These are phyloP conservation scores for Pseudogymnoascus destructans DNA, from an alignment of 2,329 filamentous ascomycete genomes.

Conservation along the genomic window DNA sequence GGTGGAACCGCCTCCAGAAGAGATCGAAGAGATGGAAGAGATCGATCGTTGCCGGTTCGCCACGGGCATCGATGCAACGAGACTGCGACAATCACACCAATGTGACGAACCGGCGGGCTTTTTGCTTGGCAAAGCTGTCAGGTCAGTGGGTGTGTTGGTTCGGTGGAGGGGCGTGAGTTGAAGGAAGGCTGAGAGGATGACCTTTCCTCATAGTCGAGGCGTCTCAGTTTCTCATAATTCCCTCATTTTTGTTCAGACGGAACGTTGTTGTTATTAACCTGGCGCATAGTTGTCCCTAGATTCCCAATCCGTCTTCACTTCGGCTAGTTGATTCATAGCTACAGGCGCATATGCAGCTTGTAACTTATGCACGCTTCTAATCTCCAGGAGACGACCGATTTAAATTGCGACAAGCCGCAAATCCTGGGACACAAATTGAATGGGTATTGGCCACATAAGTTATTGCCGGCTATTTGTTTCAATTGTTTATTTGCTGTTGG, in stretches of 20 bases:
- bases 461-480: constrained; percentile 8
- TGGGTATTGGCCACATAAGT: constrained; percentile 2
- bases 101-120: not conserved
- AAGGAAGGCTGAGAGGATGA: constrained; percentile 2
- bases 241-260: not conserved
- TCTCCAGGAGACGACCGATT: constrained; percentile 1
- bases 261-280: not conserved
- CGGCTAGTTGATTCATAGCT: constrained; percentile 5
- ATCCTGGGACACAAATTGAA: constrained; percentile 2
- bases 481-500: constrained; percentile 5
- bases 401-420: constrained; percentile 6
- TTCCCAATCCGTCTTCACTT: constrained; percentile 2
- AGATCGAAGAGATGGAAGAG: not conserved
- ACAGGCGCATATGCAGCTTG: constrained; percentile 6
- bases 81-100: constrained; percentile 1
- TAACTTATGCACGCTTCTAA: constrained; percentile 4
- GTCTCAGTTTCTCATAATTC: constrained; percentile 8
- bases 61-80: not conserved
- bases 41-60: not conserved
- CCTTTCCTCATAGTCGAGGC: not conserved
- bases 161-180: not conserved
- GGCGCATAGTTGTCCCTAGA: not conserved
- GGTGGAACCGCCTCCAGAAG: not conserved
- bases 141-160: constrained; percentile 2
- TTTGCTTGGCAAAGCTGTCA: constrained; percentile 2